A percentile compares a stretch with the other conserved stretches of the same genome.
Evolutionary conservation across 257 asterid species (phyloP).

Genomic region (Solanum chiquidenum): DNA sequence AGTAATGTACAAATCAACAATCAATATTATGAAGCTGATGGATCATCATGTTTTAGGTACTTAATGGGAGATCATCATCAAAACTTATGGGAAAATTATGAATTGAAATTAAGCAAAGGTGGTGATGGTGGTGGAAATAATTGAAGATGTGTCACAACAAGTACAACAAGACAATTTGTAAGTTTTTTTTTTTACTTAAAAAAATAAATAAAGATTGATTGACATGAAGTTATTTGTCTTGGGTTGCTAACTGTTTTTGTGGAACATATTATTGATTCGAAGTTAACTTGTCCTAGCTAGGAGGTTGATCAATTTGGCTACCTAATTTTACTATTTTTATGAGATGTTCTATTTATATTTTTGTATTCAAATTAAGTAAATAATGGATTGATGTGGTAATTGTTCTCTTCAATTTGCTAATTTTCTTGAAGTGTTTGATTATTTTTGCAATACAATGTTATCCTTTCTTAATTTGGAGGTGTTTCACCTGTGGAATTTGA

Average conservation of each 20-base stretch:
- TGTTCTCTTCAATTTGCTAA: not conserved
- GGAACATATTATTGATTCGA: not conserved
- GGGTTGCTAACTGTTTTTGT: not conserved
- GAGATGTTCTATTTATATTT: not conserved
- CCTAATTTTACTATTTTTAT: not conserved
- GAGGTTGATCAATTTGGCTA: not conserved
- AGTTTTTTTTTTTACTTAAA: not conserved
- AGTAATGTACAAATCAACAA: constrained; percentile 15
- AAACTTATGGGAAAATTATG: constrained; percentile 49
- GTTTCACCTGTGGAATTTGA: not conserved
- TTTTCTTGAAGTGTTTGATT: not conserved
- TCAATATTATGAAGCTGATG: constrained; percentile 28
- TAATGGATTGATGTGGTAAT: not conserved
- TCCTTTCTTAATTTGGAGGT: not conserved
- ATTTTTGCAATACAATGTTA: not conserved
- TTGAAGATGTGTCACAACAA: not conserved
- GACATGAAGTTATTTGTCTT: not conserved
- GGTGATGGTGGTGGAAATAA: not conserved
- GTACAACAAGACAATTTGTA: not conserved
- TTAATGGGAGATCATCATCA: constrained; percentile 49
- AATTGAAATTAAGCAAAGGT: constrained; percentile 22
- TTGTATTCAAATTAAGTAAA: not conserved
- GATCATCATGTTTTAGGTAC: constrained; percentile 44
- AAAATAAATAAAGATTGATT: not conserved
- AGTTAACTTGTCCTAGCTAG: not conserved